Base-by-base conservation (phyloP, 371 early-diverging fungal species). In the Mortierella sp. region DNA sequence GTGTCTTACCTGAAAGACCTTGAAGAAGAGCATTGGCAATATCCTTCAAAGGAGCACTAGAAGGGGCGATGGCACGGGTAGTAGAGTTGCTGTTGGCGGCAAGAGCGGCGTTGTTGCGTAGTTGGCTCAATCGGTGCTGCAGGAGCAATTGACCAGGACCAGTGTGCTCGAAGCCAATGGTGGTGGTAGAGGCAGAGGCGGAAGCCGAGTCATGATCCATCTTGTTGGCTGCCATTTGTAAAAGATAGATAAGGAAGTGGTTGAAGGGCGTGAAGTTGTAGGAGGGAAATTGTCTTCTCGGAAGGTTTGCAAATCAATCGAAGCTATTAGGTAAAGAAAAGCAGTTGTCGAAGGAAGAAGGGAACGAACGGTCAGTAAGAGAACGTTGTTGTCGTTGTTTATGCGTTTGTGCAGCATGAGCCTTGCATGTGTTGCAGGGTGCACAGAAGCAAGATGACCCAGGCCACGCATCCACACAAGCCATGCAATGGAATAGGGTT, bases 1-100 rank as follows among this genome's bases (percentile, higher is more conserved):
- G 5, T 48, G 50, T 0, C 51, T 71, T 84, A 85, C 86, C 79
- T 69, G 79, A 55, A 19, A 83, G 61, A 28, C 77, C 72, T 70
- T 75, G 84, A 67, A 80, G 76, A 9, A 85, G 61, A 24, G 77
- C 72, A 21, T 61, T 72, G 5, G 84, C 79, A n/a, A 82, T 73
- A 31, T 82, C 79, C 43, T 82, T 78, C 6, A 82, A 43, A 13
- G 78, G 75, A 14, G 43, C 53, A 34, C 55, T 48, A 6, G 77
- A 48, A 21, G 71, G 50, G 5, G 50, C 71, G 8, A 50, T 71
- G 26, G 48, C 50, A 13, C 50, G 44, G 34, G 71, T 50, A 19
- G 71, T 48, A 19, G 71, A 50, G 71, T 50, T 71, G 53, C 16
- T 71, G 53, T 71, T 70, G 21, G 59, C 51, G 26, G 75, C 48